Evolutionary conservation across 2,329 filamentous ascomycete species (phyloP).

Genomic region (Zymoseptoria tritici): DNA sequence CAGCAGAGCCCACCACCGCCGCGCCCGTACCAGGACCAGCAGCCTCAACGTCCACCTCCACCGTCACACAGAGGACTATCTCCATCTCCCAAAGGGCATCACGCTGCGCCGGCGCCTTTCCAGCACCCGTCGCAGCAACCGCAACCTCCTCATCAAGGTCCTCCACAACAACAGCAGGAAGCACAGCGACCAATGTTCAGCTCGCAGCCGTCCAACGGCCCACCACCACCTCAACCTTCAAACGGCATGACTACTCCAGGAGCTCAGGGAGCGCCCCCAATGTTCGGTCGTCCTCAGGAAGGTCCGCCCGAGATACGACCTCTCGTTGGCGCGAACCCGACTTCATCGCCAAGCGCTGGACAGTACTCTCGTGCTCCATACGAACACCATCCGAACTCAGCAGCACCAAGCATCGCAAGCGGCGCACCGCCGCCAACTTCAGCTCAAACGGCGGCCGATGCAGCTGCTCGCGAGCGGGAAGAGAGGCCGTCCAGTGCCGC

Average conservation of each 20-base stretch:
- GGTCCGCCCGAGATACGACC: constrained; percentile 77
- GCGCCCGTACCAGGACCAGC: constrained; percentile 40
- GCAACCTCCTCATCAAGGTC: constrained; percentile 43
- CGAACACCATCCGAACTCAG: constrained; percentile 62
- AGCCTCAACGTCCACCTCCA: constrained; percentile 34
- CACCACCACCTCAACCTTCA: constrained; percentile 11
- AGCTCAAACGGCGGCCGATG: constrained; percentile 55
- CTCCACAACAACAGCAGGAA: constrained; percentile 16
- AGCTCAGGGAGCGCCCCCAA: constrained; percentile 50
- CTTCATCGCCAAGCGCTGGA: constrained; percentile 69
- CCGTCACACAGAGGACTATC: constrained; percentile 49
- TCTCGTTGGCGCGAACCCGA: constrained; percentile 67
- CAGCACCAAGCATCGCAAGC: constrained; percentile 54
- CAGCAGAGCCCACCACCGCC: constrained; percentile 49
- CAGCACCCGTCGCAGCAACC: constrained; percentile 41
- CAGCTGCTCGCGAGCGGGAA: constrained; percentile 58
- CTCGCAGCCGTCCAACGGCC: constrained; percentile 18
- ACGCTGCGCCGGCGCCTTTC: constrained; percentile 48
- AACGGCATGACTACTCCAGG: constrained; percentile 39
- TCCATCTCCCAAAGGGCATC: constrained; percentile 53
- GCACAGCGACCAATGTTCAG: constrained; percentile 18
- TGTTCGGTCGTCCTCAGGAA: constrained; percentile 55
- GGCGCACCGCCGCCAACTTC: constrained; percentile 60
- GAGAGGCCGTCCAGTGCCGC: constrained; percentile 69
- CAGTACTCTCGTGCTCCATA: constrained; percentile 77